These are phyloP conservation scores for Petasospora rhodanensis DNA, from an alignment of 1,139 yeast genomes.

Conservation along the genomic window DNA sequence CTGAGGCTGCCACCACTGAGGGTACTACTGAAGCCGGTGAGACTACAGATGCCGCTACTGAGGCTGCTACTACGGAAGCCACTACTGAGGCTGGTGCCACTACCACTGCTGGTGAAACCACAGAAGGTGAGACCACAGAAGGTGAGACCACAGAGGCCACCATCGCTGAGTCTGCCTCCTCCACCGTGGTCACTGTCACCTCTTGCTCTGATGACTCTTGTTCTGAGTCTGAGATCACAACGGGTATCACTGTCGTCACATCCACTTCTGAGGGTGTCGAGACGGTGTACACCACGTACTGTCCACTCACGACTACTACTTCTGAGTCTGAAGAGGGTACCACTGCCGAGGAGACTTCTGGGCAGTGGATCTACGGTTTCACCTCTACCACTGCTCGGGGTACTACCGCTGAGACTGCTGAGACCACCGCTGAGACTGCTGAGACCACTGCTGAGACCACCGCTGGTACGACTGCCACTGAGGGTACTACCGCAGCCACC, in stretches of 20 bases:
- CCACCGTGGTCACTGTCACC: slow-evolving; percentile 9
- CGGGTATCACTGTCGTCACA: slow-evolving; percentile 17
- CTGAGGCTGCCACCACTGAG: slow-evolving; percentile 5
- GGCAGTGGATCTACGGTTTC: too few relatives aligned
- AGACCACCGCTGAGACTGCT: slow-evolving; percentile 2
- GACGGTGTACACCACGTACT: slow-evolving; percentile 32
- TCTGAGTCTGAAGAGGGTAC: too few relatives aligned
- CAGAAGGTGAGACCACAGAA: slow-evolving; percentile 4
- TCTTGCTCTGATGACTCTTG: slow-evolving; percentile 1
- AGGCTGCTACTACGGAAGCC: slow-evolving; percentile 5
- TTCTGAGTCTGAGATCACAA: background rate
- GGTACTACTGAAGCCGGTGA: slow-evolving; percentile 4
- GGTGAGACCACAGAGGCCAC: slow-evolving; percentile 3
- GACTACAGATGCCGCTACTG: slow-evolving; percentile 5
- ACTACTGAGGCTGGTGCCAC: slow-evolving; percentile 2
- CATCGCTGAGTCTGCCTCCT: slow-evolving; percentile 12
- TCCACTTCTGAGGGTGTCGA: slow-evolving; percentile 18
- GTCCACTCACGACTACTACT: slow-evolving; percentile 27
- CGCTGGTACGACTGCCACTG: background rate
- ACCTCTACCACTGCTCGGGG: background rate
- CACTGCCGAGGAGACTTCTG: too few relatives aligned
- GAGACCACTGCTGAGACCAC: slow-evolving; percentile 1
- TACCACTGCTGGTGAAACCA: slow-evolving; percentile 5
- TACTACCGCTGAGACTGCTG: slow-evolving; percentile 1
- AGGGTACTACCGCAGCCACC: background rate